A percentile compares a stretch with the other conserved stretches of the same genome.
Evolutionary conservation across 176 grass and related monocot species (phyloP).

Genomic region (Dendrocalamus sinicus): DNA sequence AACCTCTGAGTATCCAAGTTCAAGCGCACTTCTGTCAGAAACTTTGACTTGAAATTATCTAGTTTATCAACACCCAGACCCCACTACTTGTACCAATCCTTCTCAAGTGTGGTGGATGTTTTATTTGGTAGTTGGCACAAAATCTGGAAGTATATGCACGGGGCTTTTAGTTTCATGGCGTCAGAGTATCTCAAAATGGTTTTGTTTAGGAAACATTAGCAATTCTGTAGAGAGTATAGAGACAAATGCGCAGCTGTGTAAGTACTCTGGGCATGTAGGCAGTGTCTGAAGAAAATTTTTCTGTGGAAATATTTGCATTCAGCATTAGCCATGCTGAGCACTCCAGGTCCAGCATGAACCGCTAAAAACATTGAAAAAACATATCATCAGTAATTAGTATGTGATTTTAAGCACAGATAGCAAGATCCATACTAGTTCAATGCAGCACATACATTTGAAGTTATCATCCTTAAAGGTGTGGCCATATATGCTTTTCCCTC

Average conservation of each 20-base stretch:
- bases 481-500: conserved; percentile 94
- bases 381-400: conserved; percentile 11
- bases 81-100: no score
- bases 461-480: conserved; percentile 94
- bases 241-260: background rate
- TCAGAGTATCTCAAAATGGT: background rate
- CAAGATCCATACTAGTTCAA: background rate
- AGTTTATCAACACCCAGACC: no score
- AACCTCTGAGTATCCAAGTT: no score
- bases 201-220: background rate
- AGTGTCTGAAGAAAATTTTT: conserved; percentile 18
- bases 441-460: conserved; percentile 69
- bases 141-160: background rate
- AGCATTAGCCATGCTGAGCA: conserved; percentile 94
- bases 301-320: conserved; percentile 25
- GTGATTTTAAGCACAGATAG: background rate
- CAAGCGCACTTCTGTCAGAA: no score
- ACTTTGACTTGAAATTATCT: no score
- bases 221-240: background rate
- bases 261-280: background rate
- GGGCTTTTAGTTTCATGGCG: background rate
- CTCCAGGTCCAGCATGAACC: conserved; percentile 76
- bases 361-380: conserved; percentile 49
- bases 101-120: no score
- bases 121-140: background rate